A percentile compares a stretch with the other conserved stretches of the same genome.
Evolutionary conservation across 2,329 filamentous ascomycete species (phyloP).

Genomic region (Penicillium sp.): DNA sequence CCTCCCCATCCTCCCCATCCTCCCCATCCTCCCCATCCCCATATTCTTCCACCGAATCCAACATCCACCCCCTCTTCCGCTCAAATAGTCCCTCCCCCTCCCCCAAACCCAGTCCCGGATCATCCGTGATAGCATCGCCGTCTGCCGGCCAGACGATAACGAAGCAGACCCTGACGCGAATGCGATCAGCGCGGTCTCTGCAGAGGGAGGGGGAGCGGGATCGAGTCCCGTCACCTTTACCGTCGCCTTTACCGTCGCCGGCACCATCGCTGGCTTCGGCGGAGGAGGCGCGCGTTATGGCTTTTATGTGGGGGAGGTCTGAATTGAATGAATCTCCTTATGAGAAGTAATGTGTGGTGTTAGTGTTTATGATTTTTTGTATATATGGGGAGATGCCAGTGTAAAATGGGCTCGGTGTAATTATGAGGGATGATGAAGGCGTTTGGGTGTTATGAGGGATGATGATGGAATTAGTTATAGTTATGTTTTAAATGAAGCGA

Average conservation of each 20-base stretch:
- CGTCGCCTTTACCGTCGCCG: conserved; percentile 1
- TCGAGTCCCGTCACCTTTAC: conserved; percentile 14
- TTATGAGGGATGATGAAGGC: not conserved
- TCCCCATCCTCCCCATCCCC: conserved; percentile 14
- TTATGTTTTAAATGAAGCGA: too few relatives aligned
- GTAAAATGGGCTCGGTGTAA: too few relatives aligned
- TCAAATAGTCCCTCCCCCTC: conserved; percentile 58
- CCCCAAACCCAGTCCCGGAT: conserved; percentile 56
- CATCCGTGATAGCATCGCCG: conserved; percentile 60
- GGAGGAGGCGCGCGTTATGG: not conserved
- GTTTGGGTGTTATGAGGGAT: too few relatives aligned
- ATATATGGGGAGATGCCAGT: too few relatives aligned
- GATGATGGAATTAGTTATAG: too few relatives aligned
- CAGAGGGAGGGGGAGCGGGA: conserved; percentile 27
- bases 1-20: conserved; percentile 16
- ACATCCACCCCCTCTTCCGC: conserved; percentile 64
- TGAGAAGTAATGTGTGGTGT: conserved; percentile 22
- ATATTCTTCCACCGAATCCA: conserved; percentile 50
- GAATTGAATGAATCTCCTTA: conserved; percentile 35
- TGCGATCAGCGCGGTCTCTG: conserved; percentile 41
- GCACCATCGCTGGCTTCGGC: not conserved
- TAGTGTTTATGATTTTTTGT: conserved; percentile 7
- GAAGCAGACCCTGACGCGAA: conserved; percentile 39
- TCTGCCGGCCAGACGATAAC: conserved; percentile 58
- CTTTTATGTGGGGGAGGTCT: conserved; percentile 28